These are phyloP conservation scores for Leccinum subtestaceum DNA, from an alignment of 768 basidiomycete genomes.

Conservation along the genomic window DNA sequence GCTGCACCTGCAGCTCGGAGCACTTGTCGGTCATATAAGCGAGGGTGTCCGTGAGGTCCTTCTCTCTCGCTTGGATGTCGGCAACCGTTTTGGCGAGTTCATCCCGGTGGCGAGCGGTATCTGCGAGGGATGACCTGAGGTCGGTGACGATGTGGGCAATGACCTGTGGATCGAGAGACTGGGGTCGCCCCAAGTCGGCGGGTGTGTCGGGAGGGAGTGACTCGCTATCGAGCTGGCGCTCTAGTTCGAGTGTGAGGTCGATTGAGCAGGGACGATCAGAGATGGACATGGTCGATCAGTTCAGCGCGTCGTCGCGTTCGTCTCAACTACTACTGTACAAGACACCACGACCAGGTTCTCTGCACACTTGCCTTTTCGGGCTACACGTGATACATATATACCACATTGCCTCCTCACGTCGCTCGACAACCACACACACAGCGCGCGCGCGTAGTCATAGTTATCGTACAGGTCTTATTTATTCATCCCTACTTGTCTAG, in stretches of 20 bases:
- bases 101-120: constrained; percentile 70
- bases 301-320: constrained; percentile 10
- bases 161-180: constrained; percentile 69
- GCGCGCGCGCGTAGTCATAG: constrained; percentile 1
- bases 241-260: constrained; percentile 77
- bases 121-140: constrained; percentile 61
- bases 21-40: constrained; percentile 66
- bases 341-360: no score
- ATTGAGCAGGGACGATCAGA: constrained; percentile 50
- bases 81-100: constrained; percentile 54
- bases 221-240: constrained; percentile 69
- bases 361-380: neutral
- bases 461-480: constrained; percentile 13
- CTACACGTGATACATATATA: constrained; percentile 13
- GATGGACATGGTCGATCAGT: constrained; percentile 28
- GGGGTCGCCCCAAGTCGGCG: constrained; percentile 34
- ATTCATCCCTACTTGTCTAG: constrained; percentile 4
- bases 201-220: constrained; percentile 51
- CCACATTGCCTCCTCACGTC: neutral
- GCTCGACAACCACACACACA: neutral
- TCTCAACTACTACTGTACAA: neutral
- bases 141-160: constrained; percentile 75
- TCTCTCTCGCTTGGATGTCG: constrained; percentile 51
- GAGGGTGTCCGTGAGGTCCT: constrained; percentile 60
- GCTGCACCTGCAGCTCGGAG: constrained; percentile 52